Evolutionary conservation across 192 early-diverging fungal species (phyloP), one percentile per base, ranked within the genome.

Genomic region (Helicostylum pulchrum): DNA sequence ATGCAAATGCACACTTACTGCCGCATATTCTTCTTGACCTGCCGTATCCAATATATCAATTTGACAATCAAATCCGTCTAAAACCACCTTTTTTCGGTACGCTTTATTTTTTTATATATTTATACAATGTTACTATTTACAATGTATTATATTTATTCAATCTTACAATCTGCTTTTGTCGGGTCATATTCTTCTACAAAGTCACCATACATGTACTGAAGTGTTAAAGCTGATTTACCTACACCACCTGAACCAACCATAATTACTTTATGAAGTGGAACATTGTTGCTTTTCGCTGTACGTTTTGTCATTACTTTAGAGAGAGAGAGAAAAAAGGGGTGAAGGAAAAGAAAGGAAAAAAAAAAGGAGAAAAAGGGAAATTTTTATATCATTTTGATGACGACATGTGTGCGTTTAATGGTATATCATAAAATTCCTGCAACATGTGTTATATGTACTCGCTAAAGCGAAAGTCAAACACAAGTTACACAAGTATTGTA

Each of bases 161-260:
- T 53, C 67, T 39, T 69, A 69, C 65, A 89, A 72, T 95, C 93
- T 50, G 92, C 93, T 68, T 94, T 95, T 44, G 93, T 95, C 23
- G 93, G 93, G 70, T 95, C 93, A 77, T 95, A 95, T 70, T 95
- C 92, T 77, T 95, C 92, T 55, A 92, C 88, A 78, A 95, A 95
- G 80, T 95, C 92, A 59, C 93, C 92, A 58, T 93, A 93, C 91
- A 92, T 88, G 80, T 88, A 93, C 74, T 94, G 90, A 30, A 95
- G 78, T 0, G 93, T 94, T 36, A 95, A 71, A 11, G 93, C 93
- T 4, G 90, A 92, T 72, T 95, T 95, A 44, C 93, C 93, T 12
- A 95, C 93, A 63, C 92, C 93, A 62, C 93, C 93, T 20, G 87
- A 87, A 26, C 93, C 93, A 32, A 95, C 92, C 93, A 93, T 93